A percentile compares a stretch with the other conserved stretches of the same genome.
These are phyloP conservation scores for Penicillium verhagenii DNA, from an alignment of 495 filamentous ascomycete species.

Conservation along the genomic window DNA sequence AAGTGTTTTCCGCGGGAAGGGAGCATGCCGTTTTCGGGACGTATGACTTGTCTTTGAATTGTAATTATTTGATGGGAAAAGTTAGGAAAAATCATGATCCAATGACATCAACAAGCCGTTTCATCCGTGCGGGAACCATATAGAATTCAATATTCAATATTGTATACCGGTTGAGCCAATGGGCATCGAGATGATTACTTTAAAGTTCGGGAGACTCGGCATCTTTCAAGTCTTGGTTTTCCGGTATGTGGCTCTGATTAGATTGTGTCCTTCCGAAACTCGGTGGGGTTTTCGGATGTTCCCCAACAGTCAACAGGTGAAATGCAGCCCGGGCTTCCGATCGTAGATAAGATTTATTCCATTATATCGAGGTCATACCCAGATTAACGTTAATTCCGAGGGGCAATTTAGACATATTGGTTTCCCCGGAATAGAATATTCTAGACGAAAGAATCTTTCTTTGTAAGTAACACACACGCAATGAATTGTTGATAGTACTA, in stretches of 20 bases:
- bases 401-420: no score
- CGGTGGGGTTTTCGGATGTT: constrained; percentile 23
- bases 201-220: constrained; percentile 5
- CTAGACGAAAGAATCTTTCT: no score
- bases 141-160: no score
- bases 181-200: background rate
- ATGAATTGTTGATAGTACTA: background rate
- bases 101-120: background rate
- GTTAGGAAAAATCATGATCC: background rate
- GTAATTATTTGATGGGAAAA: constrained; percentile 2
- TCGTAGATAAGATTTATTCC: background rate
- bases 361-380: background rate
- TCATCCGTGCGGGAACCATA: background rate
- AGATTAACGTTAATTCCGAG: background rate
- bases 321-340: constrained; percentile 15
- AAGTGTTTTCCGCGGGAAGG: background rate
- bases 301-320: background rate
- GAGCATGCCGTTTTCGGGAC: constrained; percentile 1
- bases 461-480: no score
- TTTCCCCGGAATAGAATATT: no score
- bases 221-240: background rate
- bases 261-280: constrained; percentile 9
- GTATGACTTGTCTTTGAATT: background rate
- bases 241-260: background rate
- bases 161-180: background rate